Base-by-base conservation (phyloP, 352 stramenopile species). In the Globisporangium megalacanthum region DNA sequence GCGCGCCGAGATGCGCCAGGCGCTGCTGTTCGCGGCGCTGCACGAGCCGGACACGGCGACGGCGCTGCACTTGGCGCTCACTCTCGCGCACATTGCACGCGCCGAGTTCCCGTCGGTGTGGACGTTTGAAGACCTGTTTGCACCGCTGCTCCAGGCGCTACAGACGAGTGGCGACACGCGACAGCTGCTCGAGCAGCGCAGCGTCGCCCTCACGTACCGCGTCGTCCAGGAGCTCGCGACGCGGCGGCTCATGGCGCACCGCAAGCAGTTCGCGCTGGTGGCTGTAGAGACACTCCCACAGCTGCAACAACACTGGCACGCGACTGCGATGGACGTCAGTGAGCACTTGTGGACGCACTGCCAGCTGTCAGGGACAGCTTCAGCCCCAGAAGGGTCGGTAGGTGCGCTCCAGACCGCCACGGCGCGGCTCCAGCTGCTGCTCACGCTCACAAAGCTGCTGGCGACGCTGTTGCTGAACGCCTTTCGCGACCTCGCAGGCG, bases 161-260 rank as follows among this genome's bases (percentile, higher is more conserved):
- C 66, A 79, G 53, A 50, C 56, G 5, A 52, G 47, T 39, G 62
- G 58, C n/a, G 49, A 46, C n/a, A 37, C 25, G 19, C 58, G 41
- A 13, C 53, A 46, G 29, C 44, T 70, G 42, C 50, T 56, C 5
- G 72, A 83, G 58, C 62, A 64, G 33, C 72, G 83, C 25, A 62
- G 68, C n/a, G 49, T 91, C 20, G 65, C 86, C 29, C 60, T 93
- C 10, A 73, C 68, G n/a, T 88, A 92, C 61, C 73, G 79, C 1
- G 60, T 94, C 15, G 76, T 89, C 11, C 94, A 95, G 65, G 83
- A 94, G 52, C 69, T 95, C 36, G 71, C 84, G 39, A 76, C 82
- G 4, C 70, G 81, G 13, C 69, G 86, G n/a, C 76, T 95, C 42
- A 78, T 92, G 76, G 55, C 79, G 42, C 82, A 95, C 51, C 83